Conservation (phyloP, 176 grass and related monocot genomes). For the Zea luxurians region DNA sequence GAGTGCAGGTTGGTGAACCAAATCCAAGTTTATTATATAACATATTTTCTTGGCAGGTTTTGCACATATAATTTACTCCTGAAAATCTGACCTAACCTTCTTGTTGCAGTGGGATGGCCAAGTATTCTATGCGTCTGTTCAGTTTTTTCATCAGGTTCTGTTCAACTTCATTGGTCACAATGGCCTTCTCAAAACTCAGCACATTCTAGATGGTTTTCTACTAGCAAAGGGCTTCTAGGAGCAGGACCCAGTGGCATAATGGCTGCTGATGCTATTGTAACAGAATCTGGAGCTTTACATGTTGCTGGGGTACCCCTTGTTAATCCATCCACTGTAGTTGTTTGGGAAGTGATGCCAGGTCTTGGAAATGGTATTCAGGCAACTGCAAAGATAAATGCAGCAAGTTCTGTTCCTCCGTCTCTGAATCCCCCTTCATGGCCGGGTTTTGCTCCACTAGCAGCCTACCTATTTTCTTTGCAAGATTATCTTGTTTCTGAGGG, state of each 20-base stretch:
- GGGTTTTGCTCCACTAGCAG: slow-evolving; percentile 75
- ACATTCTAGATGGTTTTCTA: slow-evolving; percentile 88
- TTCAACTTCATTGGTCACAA: slow-evolving; percentile 96
- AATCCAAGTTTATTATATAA: slow-evolving; percentile 2
- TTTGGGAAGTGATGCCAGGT: slow-evolving; percentile 99
- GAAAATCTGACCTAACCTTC: slow-evolving; percentile 35
- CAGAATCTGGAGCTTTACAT: slow-evolving; percentile 84
- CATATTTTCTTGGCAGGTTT: background rate
- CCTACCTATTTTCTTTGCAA: slow-evolving; percentile 92
- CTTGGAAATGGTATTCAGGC: slow-evolving; percentile 85
- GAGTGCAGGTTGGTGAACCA: slow-evolving; percentile 65
- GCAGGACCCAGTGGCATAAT: slow-evolving; percentile 96
- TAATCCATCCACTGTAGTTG: slow-evolving; percentile 97
- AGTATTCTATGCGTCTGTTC: slow-evolving; percentile 86
- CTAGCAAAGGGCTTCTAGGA: slow-evolving; percentile 94
- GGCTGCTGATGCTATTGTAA: slow-evolving; percentile 98
- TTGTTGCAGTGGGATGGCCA: slow-evolving; percentile 88
- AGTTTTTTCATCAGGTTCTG: slow-evolving; percentile 97
- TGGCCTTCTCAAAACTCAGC: slow-evolving; percentile 76
- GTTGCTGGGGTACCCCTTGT: slow-evolving; percentile 99
- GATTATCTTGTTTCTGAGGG: slow-evolving; percentile 83
- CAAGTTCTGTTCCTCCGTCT: slow-evolving; percentile 70
- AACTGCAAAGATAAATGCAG: slow-evolving; percentile 80
- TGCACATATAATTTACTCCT: slow-evolving; percentile 30
- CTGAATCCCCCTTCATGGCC: slow-evolving; percentile 79